phyloP scores from a whole-genome alignment of 495 filamentous ascomycete genomes.

The Aspergillus bertholletiae region DNA sequence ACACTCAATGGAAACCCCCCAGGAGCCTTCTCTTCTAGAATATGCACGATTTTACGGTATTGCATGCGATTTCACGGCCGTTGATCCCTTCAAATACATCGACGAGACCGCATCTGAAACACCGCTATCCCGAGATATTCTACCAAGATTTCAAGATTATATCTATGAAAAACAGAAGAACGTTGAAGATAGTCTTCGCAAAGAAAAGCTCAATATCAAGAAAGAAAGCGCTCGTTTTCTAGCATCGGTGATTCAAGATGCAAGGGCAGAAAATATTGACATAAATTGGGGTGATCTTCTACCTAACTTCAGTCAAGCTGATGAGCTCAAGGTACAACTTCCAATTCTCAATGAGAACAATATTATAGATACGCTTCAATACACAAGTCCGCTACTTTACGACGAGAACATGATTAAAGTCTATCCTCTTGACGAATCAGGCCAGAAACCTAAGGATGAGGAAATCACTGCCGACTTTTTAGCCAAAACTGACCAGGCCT shows the following conservation, averaged over 20 bases:
- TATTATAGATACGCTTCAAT: constrained; percentile 34
- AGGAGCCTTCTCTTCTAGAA: constrained; percentile 32
- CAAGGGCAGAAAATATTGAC: background rate
- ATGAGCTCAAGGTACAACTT: constrained; percentile 44
- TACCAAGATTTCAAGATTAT: background rate
- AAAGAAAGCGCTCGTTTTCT: constrained; percentile 23
- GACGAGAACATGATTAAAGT: background rate
- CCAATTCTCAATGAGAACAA: constrained; percentile 50
- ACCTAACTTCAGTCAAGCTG: constrained; percentile 24
- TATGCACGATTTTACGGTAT: constrained; percentile 43
- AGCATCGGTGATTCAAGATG: constrained; percentile 13
- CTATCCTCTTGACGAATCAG: constrained; percentile 33
- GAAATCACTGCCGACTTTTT: constrained; percentile 33
- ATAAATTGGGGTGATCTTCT: constrained; percentile 22
- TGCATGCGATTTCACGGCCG: constrained; percentile 21
- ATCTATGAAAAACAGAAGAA: background rate
- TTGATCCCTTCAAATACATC: constrained; percentile 20
- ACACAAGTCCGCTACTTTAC: background rate
- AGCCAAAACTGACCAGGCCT: constrained; percentile 17
- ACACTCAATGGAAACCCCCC: constrained; percentile 13
- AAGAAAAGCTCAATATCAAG: constrained; percentile 19
- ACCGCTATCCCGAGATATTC: background rate
- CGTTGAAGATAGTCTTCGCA: constrained; percentile 8
- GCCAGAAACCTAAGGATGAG: background rate
- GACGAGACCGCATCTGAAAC: background rate